phyloP scores from a whole-genome alignment of 805 yeast genomes.

The Candida railenensis region DNA sequence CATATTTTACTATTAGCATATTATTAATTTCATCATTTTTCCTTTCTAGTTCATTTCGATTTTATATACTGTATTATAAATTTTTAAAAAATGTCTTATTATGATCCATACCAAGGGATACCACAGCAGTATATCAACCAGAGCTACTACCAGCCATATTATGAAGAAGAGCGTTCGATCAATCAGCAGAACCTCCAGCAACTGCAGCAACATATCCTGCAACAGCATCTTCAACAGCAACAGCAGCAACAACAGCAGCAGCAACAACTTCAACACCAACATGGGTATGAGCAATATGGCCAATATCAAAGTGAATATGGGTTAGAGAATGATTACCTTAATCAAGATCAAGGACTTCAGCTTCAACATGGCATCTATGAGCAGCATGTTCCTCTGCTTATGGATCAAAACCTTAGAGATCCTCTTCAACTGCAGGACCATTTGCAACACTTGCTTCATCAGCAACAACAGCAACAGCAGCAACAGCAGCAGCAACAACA shows the following conservation, averaged over 20 bases:
- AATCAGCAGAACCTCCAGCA: constrained; percentile 1
- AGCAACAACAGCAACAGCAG: constrained; percentile 8
- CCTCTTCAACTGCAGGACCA: background rate
- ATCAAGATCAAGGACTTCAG: background rate
- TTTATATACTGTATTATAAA: background rate
- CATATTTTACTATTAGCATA: background rate
- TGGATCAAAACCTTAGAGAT: background rate
- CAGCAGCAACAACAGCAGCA: constrained; percentile 4
- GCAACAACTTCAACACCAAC: constrained; percentile 10
- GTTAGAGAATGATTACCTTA: background rate
- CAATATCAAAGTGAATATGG: constrained; percentile 5
- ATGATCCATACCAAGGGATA: constrained; percentile 38
- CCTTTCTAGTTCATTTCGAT: constrained; percentile 3
- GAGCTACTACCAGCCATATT: constrained; percentile 35
- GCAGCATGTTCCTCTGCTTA: background rate
- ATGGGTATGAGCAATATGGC: constrained; percentile 6
- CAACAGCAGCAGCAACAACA: constrained; percentile 11
- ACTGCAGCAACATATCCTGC: constrained; percentile 5
- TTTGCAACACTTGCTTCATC: background rate
- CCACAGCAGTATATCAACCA: constrained; percentile 38
- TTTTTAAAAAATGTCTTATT: constrained; percentile 30
- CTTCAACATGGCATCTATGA: background rate
- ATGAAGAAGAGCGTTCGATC: constrained; percentile 3
- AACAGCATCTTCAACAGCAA: too few species aligned
- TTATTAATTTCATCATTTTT: background rate